Percentiles rank a stretch among this genome's conserved stretches.
Evolutionary conservation across 140 eudicot species (phyloP).

Genomic region (Cichorium intybus): DNA sequence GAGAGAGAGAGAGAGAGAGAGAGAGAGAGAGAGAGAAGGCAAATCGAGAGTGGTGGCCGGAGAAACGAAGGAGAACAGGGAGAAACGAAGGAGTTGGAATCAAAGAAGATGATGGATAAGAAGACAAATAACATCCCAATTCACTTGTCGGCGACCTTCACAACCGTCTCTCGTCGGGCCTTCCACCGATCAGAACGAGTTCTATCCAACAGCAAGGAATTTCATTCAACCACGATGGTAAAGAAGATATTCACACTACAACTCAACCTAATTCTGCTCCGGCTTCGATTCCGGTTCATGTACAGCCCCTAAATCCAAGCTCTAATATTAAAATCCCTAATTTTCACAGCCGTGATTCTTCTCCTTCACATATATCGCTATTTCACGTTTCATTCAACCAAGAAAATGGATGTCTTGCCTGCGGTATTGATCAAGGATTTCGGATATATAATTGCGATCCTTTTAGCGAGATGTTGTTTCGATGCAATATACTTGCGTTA

Average conservation of each 20-base stretch:
- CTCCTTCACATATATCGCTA: slow-evolving; percentile 30
- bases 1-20: too few species aligned
- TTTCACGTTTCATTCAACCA: slow-evolving; percentile 76
- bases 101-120: too few species aligned
- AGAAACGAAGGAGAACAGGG: too few species aligned
- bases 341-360: background rate
- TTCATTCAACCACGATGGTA: background rate
- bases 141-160: slow-evolving; percentile 17
- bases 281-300: slow-evolving; percentile 11
- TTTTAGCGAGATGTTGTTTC: slow-evolving; percentile 65
- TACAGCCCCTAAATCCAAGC: slow-evolving; percentile 8
- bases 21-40: too few species aligned
- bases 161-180: slow-evolving; percentile 27
- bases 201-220: slow-evolving; percentile 27
- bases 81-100: too few species aligned
- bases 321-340: slow-evolving; percentile 10
- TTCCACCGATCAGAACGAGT: slow-evolving; percentile 31
- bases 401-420: slow-evolving; percentile 74
- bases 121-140: background rate
- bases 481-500: slow-evolving; percentile 51
- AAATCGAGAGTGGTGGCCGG: too few species aligned
- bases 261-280: slow-evolving; percentile 15
- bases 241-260: background rate
- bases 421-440: slow-evolving; percentile 76
- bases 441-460: slow-evolving; percentile 82